Evolutionary conservation across 371 early-diverging fungal species (phyloP).

Genomic region (Mortierella sp.): DNA sequence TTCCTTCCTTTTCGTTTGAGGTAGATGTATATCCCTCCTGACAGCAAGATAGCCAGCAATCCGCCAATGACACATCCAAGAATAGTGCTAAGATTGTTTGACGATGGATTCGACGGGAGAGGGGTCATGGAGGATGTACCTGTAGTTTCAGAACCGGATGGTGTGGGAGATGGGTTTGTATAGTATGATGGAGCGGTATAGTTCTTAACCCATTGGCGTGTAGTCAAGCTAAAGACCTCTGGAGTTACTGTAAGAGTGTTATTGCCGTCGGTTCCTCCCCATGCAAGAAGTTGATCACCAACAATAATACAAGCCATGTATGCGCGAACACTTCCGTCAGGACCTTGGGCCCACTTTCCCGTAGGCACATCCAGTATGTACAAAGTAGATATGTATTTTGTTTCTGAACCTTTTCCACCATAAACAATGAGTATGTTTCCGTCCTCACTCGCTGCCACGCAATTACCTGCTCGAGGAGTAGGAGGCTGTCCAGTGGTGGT

Average conservation of each 20-base stretch:
- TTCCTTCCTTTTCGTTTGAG: constrained; percentile 10
- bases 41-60: constrained; percentile 15
- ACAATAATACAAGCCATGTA: constrained; percentile 36
- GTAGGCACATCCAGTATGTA: constrained; percentile 24
- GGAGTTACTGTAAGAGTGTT: constrained; percentile 17
- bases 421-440: constrained; percentile 39
- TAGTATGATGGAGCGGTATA: constrained; percentile 32
- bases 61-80: constrained; percentile 35
- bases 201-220: constrained; percentile 10
- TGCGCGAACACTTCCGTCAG: constrained; percentile 14
- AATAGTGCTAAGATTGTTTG: constrained; percentile 33
- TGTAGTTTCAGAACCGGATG: neutral
- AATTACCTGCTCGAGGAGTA: constrained; percentile 28
- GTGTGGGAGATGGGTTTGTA: neutral
- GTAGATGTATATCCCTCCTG: constrained; percentile 17
- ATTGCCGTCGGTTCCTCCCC: constrained; percentile 27
- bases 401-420: constrained; percentile 26
- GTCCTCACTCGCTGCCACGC: constrained; percentile 40
- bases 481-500: constrained; percentile 29
- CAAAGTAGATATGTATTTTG: constrained; percentile 18
- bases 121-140: neutral
- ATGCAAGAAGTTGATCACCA: constrained; percentile 29
- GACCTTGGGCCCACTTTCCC: constrained; percentile 25
- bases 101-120: neutral
- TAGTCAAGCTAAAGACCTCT: constrained; percentile 16